These are phyloP conservation scores for Calonectria henricotiae DNA, from an alignment of 2,329 filamentous ascomycete species.

Conservation along the genomic window DNA sequence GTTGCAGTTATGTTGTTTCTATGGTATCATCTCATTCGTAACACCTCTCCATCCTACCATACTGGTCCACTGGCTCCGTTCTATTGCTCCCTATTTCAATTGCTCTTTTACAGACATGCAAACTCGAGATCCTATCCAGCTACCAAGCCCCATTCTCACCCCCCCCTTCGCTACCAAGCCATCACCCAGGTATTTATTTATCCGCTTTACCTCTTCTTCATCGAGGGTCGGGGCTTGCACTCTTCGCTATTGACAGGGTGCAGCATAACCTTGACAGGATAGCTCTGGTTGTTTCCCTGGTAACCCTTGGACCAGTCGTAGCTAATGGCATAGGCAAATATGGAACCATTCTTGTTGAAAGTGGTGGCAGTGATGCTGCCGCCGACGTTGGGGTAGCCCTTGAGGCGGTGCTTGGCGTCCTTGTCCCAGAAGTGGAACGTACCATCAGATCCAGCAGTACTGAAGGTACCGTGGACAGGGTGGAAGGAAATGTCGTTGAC, in stretches of 20 bases:
- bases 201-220: constrained; percentile 71
- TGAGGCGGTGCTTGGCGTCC: constrained; percentile 89
- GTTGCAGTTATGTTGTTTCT: constrained; percentile 41
- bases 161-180: constrained; percentile 20
- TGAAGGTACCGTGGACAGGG: constrained; percentile 97
- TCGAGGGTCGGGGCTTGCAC: constrained; percentile 74
- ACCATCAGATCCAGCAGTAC: constrained; percentile 93
- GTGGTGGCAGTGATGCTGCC: constrained; percentile 91
- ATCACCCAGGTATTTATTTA: neutral
- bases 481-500: constrained; percentile 99
- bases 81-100: constrained; percentile 23
- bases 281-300: constrained; percentile 82
- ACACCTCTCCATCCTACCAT: constrained; percentile 43
- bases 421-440: constrained; percentile 99
- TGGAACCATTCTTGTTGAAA: constrained; percentile 90
- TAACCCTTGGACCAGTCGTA: constrained; percentile 99
- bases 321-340: constrained; percentile 91
- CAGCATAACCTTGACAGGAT: constrained; percentile 87
- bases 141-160: constrained; percentile 14
- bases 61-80: constrained; percentile 18
- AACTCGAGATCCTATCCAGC: constrained; percentile 41
- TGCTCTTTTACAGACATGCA: constrained; percentile 38
- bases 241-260: constrained; percentile 79
- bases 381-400: constrained; percentile 88
- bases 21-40: constrained; percentile 53